Conservation (phyloP, 148 eudicot genomes). For the Rhododendron williamsianum region DNA sequence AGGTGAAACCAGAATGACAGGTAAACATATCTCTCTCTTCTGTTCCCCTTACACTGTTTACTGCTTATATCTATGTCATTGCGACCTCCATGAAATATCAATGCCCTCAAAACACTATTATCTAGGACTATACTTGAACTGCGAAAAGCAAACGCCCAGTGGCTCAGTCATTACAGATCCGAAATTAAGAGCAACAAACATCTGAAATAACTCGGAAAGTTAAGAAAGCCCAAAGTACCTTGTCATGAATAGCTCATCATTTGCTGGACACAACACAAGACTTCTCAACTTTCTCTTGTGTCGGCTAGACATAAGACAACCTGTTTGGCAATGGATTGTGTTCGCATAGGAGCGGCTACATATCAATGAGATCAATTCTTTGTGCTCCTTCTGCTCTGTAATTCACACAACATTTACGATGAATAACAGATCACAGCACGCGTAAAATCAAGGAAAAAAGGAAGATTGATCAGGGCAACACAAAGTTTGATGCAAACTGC, state of each 20-base stretch:
- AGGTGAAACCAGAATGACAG: conserved; percentile 5
- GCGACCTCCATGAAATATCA: background rate
- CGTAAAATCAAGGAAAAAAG: background rate
- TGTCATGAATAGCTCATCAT: conserved; percentile 69
- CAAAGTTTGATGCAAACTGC: conserved; percentile 6
- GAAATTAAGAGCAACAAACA: background rate
- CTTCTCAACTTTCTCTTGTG: conserved; percentile 95
- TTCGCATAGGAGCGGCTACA: conserved; percentile 55
- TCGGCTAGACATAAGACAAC: conserved; percentile 59
- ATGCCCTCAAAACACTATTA: background rate
- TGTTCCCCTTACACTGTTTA: background rate
- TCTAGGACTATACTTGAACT: background rate
- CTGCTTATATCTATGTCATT: background rate
- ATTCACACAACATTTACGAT: conserved; percentile 7
- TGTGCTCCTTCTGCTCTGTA: conserved; percentile 69
- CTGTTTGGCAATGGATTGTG: conserved; percentile 48
- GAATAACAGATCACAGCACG: background rate
- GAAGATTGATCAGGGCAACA: background rate
- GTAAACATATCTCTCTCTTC: background rate
- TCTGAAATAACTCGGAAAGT: background rate
- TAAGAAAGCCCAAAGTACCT: conserved; percentile 39
- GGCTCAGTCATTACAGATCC: background rate
- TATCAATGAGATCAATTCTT: conserved; percentile 55
- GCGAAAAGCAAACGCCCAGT: background rate
- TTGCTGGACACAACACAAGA: conserved; percentile 72